Evolutionary conservation across 768 basidiomycete species (phyloP).

Genomic region (Galerina marginata): DNA sequence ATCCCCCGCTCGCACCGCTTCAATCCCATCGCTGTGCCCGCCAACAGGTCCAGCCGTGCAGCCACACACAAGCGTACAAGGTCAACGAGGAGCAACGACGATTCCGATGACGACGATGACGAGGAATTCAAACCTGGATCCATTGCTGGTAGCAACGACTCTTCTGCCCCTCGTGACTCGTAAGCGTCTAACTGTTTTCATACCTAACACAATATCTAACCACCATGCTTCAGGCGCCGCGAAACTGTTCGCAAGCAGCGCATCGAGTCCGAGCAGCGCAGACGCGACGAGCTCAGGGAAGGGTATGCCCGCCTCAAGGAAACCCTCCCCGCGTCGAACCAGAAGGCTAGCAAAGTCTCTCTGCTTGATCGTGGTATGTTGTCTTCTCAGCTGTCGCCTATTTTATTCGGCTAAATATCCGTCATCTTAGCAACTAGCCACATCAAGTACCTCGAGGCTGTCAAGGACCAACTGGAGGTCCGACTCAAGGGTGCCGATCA

Average conservation of each 20-base stretch:
- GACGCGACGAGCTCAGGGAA: slow-evolving; percentile 91
- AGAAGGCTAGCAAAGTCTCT: slow-evolving; percentile 92
- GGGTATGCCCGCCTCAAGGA: slow-evolving; percentile 92
- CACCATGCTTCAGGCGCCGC: slow-evolving; percentile 57
- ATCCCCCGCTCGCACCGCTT: slow-evolving; percentile 80
- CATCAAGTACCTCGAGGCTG: slow-evolving; percentile 86
- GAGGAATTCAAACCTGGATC: slow-evolving; percentile 72
- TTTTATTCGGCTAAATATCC: slow-evolving; percentile 13
- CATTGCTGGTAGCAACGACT: slow-evolving; percentile 50
- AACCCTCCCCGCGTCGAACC: slow-evolving; percentile 86
- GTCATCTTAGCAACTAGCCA: slow-evolving; percentile 72
- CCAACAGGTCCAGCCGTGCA: slow-evolving; percentile 57
- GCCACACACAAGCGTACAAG: slow-evolving; percentile 47
- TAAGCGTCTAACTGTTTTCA: slow-evolving; percentile 32
- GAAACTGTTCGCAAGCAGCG: slow-evolving; percentile 92
- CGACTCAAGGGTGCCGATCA: slow-evolving; percentile 79
- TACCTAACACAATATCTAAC: not conserved
- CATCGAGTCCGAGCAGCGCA: slow-evolving; percentile 92
- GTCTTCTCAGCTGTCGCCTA: slow-evolving; percentile 3
- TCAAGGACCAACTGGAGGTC: slow-evolving; percentile 75
- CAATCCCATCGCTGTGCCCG: slow-evolving; percentile 71
- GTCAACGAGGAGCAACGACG: slow-evolving; percentile 57
- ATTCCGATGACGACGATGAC: slow-evolving; percentile 66
- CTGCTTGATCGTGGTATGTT: slow-evolving; percentile 81
- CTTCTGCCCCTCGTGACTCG: slow-evolving; percentile 45